A percentile compares a stretch with the other conserved stretches of the same genome.
Evolutionary conservation across 2,329 filamentous ascomycete species (phyloP).

Genomic region (Paecilomyces sp.): DNA sequence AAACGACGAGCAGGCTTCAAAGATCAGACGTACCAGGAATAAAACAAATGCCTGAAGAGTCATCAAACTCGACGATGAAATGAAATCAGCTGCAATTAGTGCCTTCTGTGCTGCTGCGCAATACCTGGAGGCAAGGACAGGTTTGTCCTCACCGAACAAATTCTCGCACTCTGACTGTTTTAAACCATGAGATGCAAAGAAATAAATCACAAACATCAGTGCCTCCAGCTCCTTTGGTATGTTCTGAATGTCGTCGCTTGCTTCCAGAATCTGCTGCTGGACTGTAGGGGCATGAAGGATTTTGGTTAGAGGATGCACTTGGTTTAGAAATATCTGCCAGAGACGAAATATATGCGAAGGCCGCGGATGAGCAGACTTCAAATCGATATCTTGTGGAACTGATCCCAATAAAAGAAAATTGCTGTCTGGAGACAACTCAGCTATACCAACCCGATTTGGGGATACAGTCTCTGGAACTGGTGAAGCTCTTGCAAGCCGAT

Average conservation of each 20-base stretch:
- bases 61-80: background rate
- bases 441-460: background rate
- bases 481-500: background rate
- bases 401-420: conserved; percentile 1
- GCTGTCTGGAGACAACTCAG: background rate
- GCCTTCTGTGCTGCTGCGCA: conserved; percentile 5
- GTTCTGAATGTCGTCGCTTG: conserved; percentile 11
- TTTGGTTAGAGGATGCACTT: conserved; percentile 61
- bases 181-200: conserved; percentile 52
- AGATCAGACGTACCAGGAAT: background rate
- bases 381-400: conserved; percentile 23
- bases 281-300: conserved; percentile 60
- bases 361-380: conserved; percentile 32
- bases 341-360: conserved; percentile 16
- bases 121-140: conserved; percentile 27
- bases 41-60: conserved; percentile 2
- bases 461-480: background rate
- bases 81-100: background rate
- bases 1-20: background rate
- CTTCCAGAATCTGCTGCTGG: conserved; percentile 18
- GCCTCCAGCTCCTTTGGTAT: conserved; percentile 43
- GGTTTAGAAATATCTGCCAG: conserved; percentile 20
- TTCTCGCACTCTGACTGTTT: conserved; percentile 44
- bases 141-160: conserved; percentile 24
- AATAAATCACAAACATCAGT: conserved; percentile 62